Base-by-base conservation (phyloP, 768 basidiomycete genomes). In the Calocybe cyanea region DNA sequence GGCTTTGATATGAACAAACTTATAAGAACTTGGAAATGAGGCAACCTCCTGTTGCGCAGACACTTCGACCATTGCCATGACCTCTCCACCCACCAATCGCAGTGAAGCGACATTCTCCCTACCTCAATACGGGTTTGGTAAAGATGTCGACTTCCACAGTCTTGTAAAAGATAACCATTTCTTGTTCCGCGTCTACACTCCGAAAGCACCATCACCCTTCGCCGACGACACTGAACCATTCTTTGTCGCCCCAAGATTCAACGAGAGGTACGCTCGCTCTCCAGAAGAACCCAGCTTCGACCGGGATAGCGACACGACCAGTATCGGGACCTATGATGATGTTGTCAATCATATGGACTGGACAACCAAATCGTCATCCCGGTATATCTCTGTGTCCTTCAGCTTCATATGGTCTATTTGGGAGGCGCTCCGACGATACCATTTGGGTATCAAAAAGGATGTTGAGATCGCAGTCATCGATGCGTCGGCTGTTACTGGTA, bases 391-490 rank as follows among this genome's bases (percentile, higher is more conserved):
- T 2, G 76, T 85, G 2, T 87, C 87, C 4, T 88, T 89, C 61
- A 88, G 83, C 66, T 85, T 89, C 53, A 77, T 75, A 30, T 90
- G 87, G 87, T 80, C 85, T 7, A 72, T 89, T 30, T 90, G 85
- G 85, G 87, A 90, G 59, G 87, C 86, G 3, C 72, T 84, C 17
- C 71, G 84, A 46, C 78, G 87, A n/a, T 87, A 85, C 57, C 78
- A 82, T 54, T 65, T 72, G 30, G 81, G 80, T 31, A 65, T 87
- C 43, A 89, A 90, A 61, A 84, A 87, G 50, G 80, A 85, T 45
- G 67, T 90, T 21, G 76, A 89, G 60, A 87, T 90, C 50, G 87
- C 87, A 11, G 69, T 90, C 46, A 88, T 90, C 57, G 86, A 89
- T 66, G 78, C 84, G 2, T 66, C 65, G 38, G 75, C 78, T 41